Percentiles rank a stretch among this genome's conserved stretches.
phyloP scores from a whole-genome alignment of 2,329 filamentous ascomycete species.

The Pseudogymnoascus sp. region DNA sequence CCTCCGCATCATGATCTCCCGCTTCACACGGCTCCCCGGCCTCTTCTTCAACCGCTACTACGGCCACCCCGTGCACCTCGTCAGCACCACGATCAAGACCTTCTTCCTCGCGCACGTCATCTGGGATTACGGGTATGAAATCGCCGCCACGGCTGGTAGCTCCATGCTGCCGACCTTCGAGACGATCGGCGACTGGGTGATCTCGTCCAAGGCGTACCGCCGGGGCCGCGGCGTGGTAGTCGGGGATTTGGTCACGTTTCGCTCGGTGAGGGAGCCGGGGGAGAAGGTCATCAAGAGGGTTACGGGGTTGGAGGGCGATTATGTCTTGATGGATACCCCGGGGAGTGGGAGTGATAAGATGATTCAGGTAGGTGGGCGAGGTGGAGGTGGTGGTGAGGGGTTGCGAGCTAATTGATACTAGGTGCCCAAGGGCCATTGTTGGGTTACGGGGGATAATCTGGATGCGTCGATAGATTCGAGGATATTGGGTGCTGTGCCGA shows the following conservation, averaged over 20 bases:
- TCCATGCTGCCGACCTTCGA: slow-evolving; percentile 86
- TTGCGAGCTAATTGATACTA: slow-evolving; percentile 32
- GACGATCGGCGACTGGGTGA: slow-evolving; percentile 57
- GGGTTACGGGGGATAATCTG: slow-evolving; percentile 83
- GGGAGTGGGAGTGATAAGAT: slow-evolving; percentile 37
- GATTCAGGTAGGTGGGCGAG: slow-evolving; percentile 44
- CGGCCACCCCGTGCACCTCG: slow-evolving; percentile 29
- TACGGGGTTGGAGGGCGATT: slow-evolving; percentile 46
- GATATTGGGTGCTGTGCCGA: slow-evolving; percentile 74
- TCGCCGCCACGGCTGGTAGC: slow-evolving; percentile 58
- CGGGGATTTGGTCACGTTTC: slow-evolving; percentile 78
- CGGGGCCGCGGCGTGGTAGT: slow-evolving; percentile 60
- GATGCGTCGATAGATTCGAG: slow-evolving; percentile 79
- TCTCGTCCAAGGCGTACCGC: slow-evolving; percentile 61
- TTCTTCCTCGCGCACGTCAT: slow-evolving; percentile 44
- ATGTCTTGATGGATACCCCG: slow-evolving; percentile 59
- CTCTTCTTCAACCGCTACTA: slow-evolving; percentile 13
- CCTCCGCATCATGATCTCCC: not conserved
- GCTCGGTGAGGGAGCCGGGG: slow-evolving; percentile 60
- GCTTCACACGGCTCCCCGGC: not conserved
- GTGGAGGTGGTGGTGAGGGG: not conserved
- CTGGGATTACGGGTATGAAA: slow-evolving; percentile 52
- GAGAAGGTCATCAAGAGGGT: slow-evolving; percentile 63
- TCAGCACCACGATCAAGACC: slow-evolving; percentile 40
- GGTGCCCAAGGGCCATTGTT: slow-evolving; percentile 89